Base-by-base conservation (phyloP, 352 stramenopile genomes). In the Phytopythium litorale region DNA sequence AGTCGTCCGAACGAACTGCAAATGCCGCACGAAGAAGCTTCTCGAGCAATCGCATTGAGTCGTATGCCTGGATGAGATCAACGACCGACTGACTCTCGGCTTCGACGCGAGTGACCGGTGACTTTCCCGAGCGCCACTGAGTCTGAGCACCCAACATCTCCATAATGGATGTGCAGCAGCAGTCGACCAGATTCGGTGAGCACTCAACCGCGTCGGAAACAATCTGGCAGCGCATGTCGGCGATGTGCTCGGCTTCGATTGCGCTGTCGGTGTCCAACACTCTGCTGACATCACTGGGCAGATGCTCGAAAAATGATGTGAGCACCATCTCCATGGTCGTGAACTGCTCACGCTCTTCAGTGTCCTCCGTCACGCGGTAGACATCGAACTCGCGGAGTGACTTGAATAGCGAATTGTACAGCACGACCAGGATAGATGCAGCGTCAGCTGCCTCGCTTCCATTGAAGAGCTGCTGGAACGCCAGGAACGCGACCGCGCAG, bases 281-380 rank as follows among this genome's bases (percentile, higher is more conserved):
- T 0, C 9, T 3, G 51, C 28, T 32, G 25, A 30, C n/a, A 13
- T 60, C n/a, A 25, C 46, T 58, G 7, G 33, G 50, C 1, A 59
- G 59, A 16, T 72, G 64, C 28, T 60, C 60, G 23, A 85, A 57
- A 42, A 92, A 87, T 6, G 71, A 75, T n/a, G 70, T 63, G 28
- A 94, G 67, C 46, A 93, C 79, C 8, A 67, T 82, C 65, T 96
- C 80, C 79, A 96, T 91, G 38, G 81, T 86, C 43, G 78, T 57
- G 62, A 92, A 92, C 60, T 96, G 85, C 46, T 88, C 73, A 8
- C 86, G 85, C 18, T 90, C 79, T 43, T 89, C 76, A 0, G 84
- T 94, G 68, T 96, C 87, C 73, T 96, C 87, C 0, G 87, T 92
- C 49, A 94, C 79, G 32, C 87, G 85, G 64, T 96, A 96, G 35